Evolutionary conservation across 192 early-diverging fungal genomes (phyloP), one percentile per base, ranked within the genome.

Genomic region (Coemansia umbellata): DNA sequence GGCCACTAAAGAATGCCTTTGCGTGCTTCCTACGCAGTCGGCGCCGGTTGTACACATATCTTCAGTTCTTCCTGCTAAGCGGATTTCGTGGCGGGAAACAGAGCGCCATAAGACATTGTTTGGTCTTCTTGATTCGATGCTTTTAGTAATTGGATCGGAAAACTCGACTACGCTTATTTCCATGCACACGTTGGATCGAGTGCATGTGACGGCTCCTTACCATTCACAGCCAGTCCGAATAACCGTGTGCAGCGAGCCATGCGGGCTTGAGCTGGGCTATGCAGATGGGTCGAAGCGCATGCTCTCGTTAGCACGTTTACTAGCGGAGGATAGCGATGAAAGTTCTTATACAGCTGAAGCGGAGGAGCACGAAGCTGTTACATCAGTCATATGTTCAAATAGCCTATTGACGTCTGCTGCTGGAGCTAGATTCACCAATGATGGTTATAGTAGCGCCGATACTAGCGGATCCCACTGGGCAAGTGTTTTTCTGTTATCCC

Each of bases 91-190:
- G 70, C 47, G 58, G 31, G 63, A 58, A 31, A 50, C 58, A 8
- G 50, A 18, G 23, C 35, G 55, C 6, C 49, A 73, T 11, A 31
- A 28, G 10, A 27, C 15, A 6, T 13, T 64, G 31, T 24, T 27
- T 17, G 40, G 13, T 21, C 14, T 60, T 23, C 57, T 64, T 10
- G 41, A 51, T 8, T 53, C 73, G 15, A 50, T 69, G 22, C 53
- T 76, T n/a, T 36, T 76, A 15, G 73, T 49, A 1, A 42, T 69
- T 3, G 55, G 37, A 5, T 56, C 60, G 3, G 73, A 69, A 45
- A 69, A 65, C 53, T 69, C 73, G 42, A 60, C 61, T 3, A 39
- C 53, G 10, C 31, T 76, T 36, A 22, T 68, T 1, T 65, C 61
- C 13, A 63, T 61, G 56, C 37, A 37, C 27, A 39, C 55, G 30